Base-by-base conservation (phyloP, 2,329 filamentous ascomycete species). In the Botrytis cinerea region DNA sequence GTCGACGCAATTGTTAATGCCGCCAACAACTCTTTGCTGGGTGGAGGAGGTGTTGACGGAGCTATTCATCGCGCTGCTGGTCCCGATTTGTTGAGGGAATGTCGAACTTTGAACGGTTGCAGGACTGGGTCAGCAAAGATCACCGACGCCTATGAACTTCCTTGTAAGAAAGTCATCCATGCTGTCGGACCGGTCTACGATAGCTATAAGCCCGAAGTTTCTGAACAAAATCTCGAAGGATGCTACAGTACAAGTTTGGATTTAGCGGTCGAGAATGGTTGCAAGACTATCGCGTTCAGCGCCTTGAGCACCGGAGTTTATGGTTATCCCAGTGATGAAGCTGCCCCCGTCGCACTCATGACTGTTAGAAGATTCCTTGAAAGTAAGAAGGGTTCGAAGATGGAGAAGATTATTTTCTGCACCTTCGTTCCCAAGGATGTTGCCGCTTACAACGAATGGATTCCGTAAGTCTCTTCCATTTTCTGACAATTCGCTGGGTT, bases 1-100 rank as follows among this genome's bases (percentile, higher is more conserved):
- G 87, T 94, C 63, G 93, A 94, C 80, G 92, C 92, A 76, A 96
- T 98, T 78, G 95, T 98, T 81, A 98, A 98, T 81, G 95, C 96
- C 1, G 95, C 96, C 62, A 98, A 98, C 82, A 83, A 83, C 16
- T 87, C 87, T 2, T 88, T 98, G 0, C 86, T 92, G 0, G 94
- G 95, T 72, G 96, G 96, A 71, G 94, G 94, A n/a, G 96, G 96
- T 51, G 94, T 98, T 25, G 92, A 95, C 80, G 92, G 92, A 59
- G 92, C 94, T 43, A 98, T 98, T 78, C 96, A 98, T 81, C 83
- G 87, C 45, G 94, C 92, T 59, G 95, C 96, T 0, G 96, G 96
- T 0, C 87, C 84, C 0, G 82, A 82, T 0, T 88, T 98, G 0
- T 76, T 90, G 32, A 80, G 84, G 14, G 95, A 96, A 84, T 98